Evolutionary conservation across 2,329 filamentous ascomycete genomes (phyloP).

Genomic region (Fusarium protoensiforme): DNA sequence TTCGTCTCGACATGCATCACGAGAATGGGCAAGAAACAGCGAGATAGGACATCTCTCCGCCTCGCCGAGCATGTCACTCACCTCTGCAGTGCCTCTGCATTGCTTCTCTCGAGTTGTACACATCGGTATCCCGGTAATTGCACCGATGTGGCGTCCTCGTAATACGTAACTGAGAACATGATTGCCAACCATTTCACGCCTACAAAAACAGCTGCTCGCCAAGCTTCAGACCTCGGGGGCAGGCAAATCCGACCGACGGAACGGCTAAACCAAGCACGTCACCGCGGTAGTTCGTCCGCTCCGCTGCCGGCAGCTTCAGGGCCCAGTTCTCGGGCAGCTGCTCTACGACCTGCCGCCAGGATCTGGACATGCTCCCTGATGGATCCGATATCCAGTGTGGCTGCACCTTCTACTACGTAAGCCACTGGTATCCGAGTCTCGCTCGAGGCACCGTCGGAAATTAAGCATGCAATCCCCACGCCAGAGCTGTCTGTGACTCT

Average conservation of each 20-base stretch:
- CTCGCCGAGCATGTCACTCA: slow-evolving; percentile 15
- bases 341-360: background rate
- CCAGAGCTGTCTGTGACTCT: background rate
- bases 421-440: slow-evolving; percentile 4
- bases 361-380: background rate
- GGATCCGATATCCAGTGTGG: slow-evolving; percentile 16
- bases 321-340: background rate
- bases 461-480: background rate
- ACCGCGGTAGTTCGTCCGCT: slow-evolving; percentile 3
- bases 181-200: background rate
- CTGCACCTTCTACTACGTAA: slow-evolving; percentile 1
- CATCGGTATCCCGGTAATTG: slow-evolving; percentile 23
- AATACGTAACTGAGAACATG: background rate
- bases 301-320: background rate
- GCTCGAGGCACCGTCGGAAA: background rate
- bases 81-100: background rate
- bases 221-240: background rate
- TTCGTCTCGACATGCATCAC: slow-evolving; percentile 1
- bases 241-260: background rate
- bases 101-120: background rate
- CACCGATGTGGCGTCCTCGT: slow-evolving; percentile 13
- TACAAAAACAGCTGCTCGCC: background rate
- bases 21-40: slow-evolving; percentile 3
- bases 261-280: background rate
- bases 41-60: slow-evolving; percentile 25